Conservation (phyloP, 345 rosid genomes). For the Psidium friedrichsthalianum region DNA sequence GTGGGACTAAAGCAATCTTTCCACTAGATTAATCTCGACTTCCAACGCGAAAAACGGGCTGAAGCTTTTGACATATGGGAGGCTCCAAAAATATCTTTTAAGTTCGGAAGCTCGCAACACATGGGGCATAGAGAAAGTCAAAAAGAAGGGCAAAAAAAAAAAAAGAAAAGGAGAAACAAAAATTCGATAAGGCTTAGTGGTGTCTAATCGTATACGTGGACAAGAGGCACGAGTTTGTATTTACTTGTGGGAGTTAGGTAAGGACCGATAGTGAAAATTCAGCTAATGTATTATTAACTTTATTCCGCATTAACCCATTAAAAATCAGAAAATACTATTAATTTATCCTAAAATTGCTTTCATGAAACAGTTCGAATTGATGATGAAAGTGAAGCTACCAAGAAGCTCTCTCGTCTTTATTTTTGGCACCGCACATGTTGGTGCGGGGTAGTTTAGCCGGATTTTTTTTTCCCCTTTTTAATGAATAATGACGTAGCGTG, state of each 20-base stretch:
- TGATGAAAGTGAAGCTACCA: background rate
- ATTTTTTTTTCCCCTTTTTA: background rate
- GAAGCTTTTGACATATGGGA: background rate
- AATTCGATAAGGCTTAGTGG: slow-evolving; percentile 5
- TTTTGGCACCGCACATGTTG: background rate
- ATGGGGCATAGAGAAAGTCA: background rate
- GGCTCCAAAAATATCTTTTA: background rate
- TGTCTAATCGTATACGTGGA: slow-evolving; percentile 16
- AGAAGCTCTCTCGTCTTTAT: background rate
- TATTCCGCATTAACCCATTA: background rate
- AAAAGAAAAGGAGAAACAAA: background rate
- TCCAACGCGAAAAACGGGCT: background rate
- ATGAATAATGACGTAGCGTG: background rate
- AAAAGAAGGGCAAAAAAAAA: background rate
- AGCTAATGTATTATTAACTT: background rate
- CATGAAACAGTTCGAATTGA: background rate
- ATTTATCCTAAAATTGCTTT: background rate
- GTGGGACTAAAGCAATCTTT: background rate
- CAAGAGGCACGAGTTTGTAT: background rate
- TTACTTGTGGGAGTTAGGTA: slow-evolving; percentile 10
- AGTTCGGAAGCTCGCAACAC: background rate
- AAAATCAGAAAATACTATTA: background rate
- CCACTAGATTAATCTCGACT: background rate
- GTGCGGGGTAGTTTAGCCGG: background rate
- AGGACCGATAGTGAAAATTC: background rate